Percentiles rank a stretch among this genome's conserved stretches.
Evolutionary conservation across 169 alveolate species (phyloP).

Genomic region (Eimeria tenella): DNA sequence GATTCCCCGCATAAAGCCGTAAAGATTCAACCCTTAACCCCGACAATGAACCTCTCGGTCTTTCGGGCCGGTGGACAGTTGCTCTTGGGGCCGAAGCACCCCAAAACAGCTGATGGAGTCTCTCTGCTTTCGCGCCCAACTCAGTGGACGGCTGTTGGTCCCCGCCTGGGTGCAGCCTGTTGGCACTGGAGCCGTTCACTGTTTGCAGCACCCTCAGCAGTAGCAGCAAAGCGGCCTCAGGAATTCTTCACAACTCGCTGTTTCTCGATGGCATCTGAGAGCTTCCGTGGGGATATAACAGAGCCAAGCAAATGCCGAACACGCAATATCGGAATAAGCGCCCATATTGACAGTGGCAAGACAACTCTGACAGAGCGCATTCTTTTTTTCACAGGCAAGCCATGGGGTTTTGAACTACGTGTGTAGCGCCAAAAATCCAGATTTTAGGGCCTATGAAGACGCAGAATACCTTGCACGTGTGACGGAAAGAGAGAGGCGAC

Average conservation of each 20-base stretch:
- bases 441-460: background rate
- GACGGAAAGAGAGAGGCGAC: background rate
- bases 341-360: constrained; percentile 98
- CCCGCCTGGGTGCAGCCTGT: background rate
- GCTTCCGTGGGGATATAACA: background rate
- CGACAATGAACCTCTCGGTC: constrained; percentile 1
- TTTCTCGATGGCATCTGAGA: background rate
- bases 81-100: background rate
- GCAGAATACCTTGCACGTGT: background rate
- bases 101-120: background rate
- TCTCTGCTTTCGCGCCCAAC: background rate
- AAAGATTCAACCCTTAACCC: background rate
- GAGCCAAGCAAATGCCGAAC: background rate
- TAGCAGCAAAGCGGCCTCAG: background rate
- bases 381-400: constrained; percentile 88
- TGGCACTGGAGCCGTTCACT: background rate
- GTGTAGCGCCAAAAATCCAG: background rate
- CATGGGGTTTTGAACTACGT: background rate
- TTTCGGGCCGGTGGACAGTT: background rate
- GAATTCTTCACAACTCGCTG: background rate
- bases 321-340: constrained; percentile 97
- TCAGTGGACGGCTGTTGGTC: background rate
- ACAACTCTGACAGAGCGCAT: constrained; percentile 98
- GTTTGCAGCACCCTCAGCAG: background rate
- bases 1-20: background rate